phyloP scores from a whole-genome alignment of 139 green algal genomes.

The Chlorella vulgaris region DNA sequence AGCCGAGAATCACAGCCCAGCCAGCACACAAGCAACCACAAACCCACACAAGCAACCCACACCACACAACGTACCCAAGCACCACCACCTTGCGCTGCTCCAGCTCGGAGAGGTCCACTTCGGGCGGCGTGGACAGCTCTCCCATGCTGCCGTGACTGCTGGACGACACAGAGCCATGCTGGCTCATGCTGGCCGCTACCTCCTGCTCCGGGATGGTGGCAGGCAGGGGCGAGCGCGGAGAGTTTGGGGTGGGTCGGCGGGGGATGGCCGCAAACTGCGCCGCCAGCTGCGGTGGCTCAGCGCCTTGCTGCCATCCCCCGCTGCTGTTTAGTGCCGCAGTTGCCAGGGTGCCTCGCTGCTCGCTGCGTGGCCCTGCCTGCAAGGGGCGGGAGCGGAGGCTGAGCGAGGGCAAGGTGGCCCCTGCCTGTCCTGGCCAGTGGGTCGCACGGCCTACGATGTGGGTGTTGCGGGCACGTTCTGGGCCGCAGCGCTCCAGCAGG shows the following conservation, averaged over 20 bases:
- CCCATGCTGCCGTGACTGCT: conserved; percentile 28
- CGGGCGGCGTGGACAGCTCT: conserved; percentile 1
- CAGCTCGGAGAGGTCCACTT: conserved; percentile 3
- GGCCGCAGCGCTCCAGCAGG: too few species aligned
- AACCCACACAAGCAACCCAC: too few species aligned
- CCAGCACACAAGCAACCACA: too few species aligned
- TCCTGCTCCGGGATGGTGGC: conserved; percentile 7
- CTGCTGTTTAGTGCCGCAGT: neutral
- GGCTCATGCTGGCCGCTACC: neutral
- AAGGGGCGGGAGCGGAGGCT: neutral
- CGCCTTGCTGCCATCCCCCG: conserved; percentile 11
- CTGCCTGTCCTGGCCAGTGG: too few species aligned
- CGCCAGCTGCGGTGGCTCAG: conserved; percentile 1
- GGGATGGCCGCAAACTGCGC: neutral
- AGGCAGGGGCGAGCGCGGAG: conserved; percentile 17
- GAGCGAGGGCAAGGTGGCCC: neutral
- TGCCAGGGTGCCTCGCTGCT: neutral
- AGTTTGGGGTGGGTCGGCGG: neutral
- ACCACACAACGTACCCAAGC: conserved; percentile 36
- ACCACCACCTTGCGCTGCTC: conserved; percentile 47
- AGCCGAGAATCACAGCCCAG: too few species aligned
- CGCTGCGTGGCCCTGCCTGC: neutral
- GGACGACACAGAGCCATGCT: neutral
- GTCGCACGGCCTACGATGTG: too few species aligned
- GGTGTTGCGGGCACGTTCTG: too few species aligned